Conservation (phyloP, 2,329 filamentous ascomycete genomes). For the Aspergillus japonicus region DNA sequence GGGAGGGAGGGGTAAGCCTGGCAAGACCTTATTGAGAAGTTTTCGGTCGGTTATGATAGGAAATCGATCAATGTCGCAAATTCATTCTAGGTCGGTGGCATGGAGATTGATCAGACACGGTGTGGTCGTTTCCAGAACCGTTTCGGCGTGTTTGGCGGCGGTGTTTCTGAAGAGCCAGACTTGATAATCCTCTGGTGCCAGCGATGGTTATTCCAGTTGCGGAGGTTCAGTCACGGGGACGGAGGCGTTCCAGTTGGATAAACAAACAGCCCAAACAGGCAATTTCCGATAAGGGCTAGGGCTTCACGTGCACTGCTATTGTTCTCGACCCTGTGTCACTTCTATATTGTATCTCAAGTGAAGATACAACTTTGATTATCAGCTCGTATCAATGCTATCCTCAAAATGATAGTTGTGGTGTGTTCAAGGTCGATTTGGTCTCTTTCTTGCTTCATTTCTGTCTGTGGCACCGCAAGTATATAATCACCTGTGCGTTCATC, state of each 20-base stretch:
- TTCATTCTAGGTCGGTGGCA: slow-evolving; percentile 17
- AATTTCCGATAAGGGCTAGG: slow-evolving; percentile 35
- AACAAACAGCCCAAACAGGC: slow-evolving; percentile 44
- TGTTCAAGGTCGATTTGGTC: no score
- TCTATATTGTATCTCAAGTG: no score
- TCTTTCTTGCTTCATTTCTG: no score
- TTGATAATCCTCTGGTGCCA: neutral
- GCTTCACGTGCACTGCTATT: slow-evolving; percentile 22
- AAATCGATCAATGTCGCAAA: slow-evolving; percentile 1
- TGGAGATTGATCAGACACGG: neutral
- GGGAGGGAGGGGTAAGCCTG: slow-evolving; percentile 3
- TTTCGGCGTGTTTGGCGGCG: neutral
- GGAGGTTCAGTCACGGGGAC: slow-evolving; percentile 23
- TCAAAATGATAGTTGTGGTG: no score
- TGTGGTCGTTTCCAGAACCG: neutral
- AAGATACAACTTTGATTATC: no score
- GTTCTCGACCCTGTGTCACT: no score
- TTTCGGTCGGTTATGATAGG: neutral
- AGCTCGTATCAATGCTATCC: no score
- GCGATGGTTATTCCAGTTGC: slow-evolving; percentile 10
- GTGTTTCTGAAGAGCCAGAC: neutral
- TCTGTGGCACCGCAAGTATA: no score
- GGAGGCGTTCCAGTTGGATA: slow-evolving; percentile 24
- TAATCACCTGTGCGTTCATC: no score
- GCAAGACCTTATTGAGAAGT: neutral